A percentile compares a stretch with the other conserved stretches of the same genome.
Evolutionary conservation across 139 green algal genomes (phyloP).

Genomic region (Penium margaritaceum): DNA sequence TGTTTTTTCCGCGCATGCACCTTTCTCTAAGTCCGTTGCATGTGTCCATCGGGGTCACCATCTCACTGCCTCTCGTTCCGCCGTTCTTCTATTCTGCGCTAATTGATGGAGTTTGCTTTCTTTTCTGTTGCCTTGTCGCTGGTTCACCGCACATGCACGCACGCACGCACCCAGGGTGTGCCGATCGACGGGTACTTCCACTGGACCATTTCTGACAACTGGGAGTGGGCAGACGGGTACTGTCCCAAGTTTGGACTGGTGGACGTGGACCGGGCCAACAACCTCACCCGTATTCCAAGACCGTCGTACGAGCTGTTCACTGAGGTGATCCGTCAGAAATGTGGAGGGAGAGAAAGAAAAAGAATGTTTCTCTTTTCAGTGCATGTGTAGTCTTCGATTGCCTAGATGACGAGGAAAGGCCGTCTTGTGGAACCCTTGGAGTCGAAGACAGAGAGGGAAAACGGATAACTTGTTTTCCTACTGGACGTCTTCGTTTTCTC

Average conservation of each 20-base stretch:
- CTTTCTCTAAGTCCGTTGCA: too few species aligned
- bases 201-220: constrained; percentile 47
- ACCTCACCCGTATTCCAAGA: constrained; percentile 13
- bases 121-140: background rate
- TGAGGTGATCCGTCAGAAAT: too few species aligned
- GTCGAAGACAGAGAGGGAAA: background rate
- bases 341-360: background rate
- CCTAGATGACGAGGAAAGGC: background rate
- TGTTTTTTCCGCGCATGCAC: too few species aligned
- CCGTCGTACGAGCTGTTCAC: constrained; percentile 23
- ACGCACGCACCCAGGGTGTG: constrained; percentile 27
- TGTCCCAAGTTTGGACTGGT: constrained; percentile 45
- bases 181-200: constrained; percentile 32
- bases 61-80: constrained; percentile 13
- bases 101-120: background rate
- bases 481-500: background rate
- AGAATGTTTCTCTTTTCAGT: background rate
- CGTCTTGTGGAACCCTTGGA: background rate
- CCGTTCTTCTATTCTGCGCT: background rate
- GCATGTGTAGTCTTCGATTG: background rate
- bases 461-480: background rate
- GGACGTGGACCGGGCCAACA: constrained; percentile 16
- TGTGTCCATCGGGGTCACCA: constrained; percentile 36
- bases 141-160: background rate
- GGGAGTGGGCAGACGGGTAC: constrained; percentile 49